Conservation (phyloP, 371 early-diverging fungal genomes). For the Mortierella sp. region DNA sequence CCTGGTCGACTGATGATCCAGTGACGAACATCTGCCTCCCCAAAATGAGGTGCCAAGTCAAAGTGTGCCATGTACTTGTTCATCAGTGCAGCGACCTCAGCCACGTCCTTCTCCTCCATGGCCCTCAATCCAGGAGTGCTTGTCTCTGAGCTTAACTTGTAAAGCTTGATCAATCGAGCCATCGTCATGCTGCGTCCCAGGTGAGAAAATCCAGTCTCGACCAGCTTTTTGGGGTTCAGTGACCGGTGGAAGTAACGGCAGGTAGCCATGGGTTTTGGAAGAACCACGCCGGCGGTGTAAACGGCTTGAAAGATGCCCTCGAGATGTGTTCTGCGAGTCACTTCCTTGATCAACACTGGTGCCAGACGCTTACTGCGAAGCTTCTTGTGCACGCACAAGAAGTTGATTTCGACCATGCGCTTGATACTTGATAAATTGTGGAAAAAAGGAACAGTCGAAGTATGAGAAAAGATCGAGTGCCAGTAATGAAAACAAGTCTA, state of each 20-base stretch:
- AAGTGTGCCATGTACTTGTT: slow-evolving; percentile 78
- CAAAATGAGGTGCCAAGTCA: slow-evolving; percentile 79
- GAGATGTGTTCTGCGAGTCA: slow-evolving; percentile 94
- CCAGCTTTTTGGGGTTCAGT: slow-evolving; percentile 92
- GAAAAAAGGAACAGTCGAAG: neutral
- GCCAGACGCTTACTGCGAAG: slow-evolving; percentile 96
- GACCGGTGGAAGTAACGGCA: slow-evolving; percentile 93
- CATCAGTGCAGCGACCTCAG: slow-evolving; percentile 75
- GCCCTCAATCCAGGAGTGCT: slow-evolving; percentile 78
- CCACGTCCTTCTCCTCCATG: slow-evolving; percentile 83
- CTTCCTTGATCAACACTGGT: slow-evolving; percentile 98
- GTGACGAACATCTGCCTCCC: slow-evolving; percentile 90
- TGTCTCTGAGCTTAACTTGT: slow-evolving; percentile 76
- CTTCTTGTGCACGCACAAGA: slow-evolving; percentile 97
- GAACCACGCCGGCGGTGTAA: slow-evolving; percentile 94
- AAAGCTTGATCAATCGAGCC: slow-evolving; percentile 76
- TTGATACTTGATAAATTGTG: slow-evolving; percentile 56
- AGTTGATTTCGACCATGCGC: slow-evolving; percentile 96
- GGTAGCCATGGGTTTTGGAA: slow-evolving; percentile 92
- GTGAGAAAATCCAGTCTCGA: slow-evolving; percentile 92
- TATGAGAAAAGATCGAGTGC: no score
- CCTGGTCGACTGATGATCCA: slow-evolving; percentile 88
- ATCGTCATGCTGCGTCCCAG: slow-evolving; percentile 80
- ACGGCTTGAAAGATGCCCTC: slow-evolving; percentile 98
- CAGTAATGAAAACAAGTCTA: no score